These are phyloP conservation scores for Leccinum griseonigrum DNA, from an alignment of 1,284 basidiomycete genomes.

Conservation along the genomic window DNA sequence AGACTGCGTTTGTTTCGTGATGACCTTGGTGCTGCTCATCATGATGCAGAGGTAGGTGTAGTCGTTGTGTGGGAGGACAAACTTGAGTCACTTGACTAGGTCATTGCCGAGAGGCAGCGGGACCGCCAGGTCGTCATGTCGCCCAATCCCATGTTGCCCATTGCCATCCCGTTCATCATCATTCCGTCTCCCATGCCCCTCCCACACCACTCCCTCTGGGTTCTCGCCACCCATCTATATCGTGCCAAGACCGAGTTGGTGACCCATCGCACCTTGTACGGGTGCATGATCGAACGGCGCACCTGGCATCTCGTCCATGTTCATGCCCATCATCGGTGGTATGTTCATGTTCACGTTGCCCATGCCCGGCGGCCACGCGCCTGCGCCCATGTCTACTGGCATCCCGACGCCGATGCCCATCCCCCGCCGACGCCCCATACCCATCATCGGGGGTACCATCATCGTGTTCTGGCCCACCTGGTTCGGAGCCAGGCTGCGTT, in stretches of 20 bases:
- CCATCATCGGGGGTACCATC: constrained; percentile 51
- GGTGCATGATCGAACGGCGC: constrained; percentile 20
- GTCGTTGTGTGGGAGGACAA: too few species aligned
- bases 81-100: too few species aligned
- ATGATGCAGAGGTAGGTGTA: too few species aligned
- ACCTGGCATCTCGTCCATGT: constrained; percentile 38
- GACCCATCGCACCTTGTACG: constrained; percentile 16
- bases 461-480: constrained; percentile 39
- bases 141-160: constrained; percentile 37
- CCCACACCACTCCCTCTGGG: constrained; percentile 27
- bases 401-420: constrained; percentile 25
- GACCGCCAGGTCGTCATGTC: constrained; percentile 32
- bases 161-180: constrained; percentile 33
- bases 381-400: constrained; percentile 33
- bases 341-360: constrained; percentile 19
- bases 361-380: constrained; percentile 21
- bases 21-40: too few species aligned
- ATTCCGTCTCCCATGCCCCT: constrained; percentile 31
- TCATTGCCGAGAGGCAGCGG: too few species aligned
- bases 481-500: constrained; percentile 8
- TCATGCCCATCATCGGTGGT: constrained; percentile 39
- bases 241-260: constrained; percentile 16
- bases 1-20: constrained; percentile 8
- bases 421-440: constrained; percentile 31
- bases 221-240: constrained; percentile 32